These are phyloP conservation scores for Pseudogymnoascus sp. DNA, from an alignment of 2,329 filamentous ascomycete genomes.

Conservation along the genomic window DNA sequence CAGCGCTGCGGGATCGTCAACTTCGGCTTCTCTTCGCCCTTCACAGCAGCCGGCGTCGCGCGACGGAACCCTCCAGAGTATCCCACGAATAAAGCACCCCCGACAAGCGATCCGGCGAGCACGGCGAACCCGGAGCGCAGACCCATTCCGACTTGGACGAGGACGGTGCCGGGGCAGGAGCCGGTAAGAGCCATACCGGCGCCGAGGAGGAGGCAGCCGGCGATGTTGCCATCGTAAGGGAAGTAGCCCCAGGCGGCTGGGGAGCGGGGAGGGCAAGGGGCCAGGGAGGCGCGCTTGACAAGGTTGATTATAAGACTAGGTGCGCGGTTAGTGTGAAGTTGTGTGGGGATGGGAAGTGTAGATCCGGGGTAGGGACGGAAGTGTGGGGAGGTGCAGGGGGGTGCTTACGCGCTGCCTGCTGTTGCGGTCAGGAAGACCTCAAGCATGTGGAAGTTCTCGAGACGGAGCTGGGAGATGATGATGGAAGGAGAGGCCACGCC, in stretches of 20 bases:
- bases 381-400: slow-evolving; percentile 7
- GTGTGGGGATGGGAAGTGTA: slow-evolving; percentile 39
- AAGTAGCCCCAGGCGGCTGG: slow-evolving; percentile 44
- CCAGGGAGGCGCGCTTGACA: neutral
- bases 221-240: slow-evolving; percentile 55
- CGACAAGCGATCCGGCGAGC: slow-evolving; percentile 47
- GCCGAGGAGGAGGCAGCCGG: slow-evolving; percentile 56
- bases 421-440: slow-evolving; percentile 57
- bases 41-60: neutral
- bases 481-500: slow-evolving; percentile 54
- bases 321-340: neutral
- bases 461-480: slow-evolving; percentile 53
- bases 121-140: slow-evolving; percentile 45
- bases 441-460: slow-evolving; percentile 59
- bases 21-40: neutral
- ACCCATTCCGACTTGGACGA: slow-evolving; percentile 51
- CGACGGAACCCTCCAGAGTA: slow-evolving; percentile 10
- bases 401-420: slow-evolving; percentile 52
- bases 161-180: slow-evolving; percentile 58
- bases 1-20: slow-evolving; percentile 19
- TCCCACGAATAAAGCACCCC: slow-evolving; percentile 42
- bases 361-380: slow-evolving; percentile 4
- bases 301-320: slow-evolving; percentile 3
- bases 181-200: slow-evolving; percentile 60
- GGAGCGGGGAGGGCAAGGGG: slow-evolving; percentile 36